Evolutionary conservation across 2,329 filamentous ascomycete species (phyloP).

Genomic region (Fusarium udum): DNA sequence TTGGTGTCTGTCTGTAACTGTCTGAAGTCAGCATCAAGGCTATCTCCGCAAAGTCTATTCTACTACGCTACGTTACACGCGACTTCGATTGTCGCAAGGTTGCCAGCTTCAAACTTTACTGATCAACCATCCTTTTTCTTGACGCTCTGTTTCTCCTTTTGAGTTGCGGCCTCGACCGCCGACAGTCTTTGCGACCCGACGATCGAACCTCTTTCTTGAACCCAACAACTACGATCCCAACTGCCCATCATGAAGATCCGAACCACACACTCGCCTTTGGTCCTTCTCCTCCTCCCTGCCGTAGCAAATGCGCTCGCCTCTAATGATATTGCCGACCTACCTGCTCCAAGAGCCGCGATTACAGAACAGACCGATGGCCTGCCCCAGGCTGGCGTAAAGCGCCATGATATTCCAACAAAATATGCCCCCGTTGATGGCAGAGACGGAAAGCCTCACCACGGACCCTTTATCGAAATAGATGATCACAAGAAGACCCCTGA

Average conservation of each 20-base stretch:
- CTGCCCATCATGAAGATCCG: slow-evolving; percentile 66
- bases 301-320: slow-evolving; percentile 58
- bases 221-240: slow-evolving; percentile 1
- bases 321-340: slow-evolving; percentile 38
- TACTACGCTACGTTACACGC: slow-evolving; percentile 30
- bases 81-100: slow-evolving; percentile 23
- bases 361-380: slow-evolving; percentile 42
- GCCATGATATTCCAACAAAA: slow-evolving; percentile 62
- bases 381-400: slow-evolving; percentile 46
- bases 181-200: slow-evolving; percentile 13
- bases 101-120: slow-evolving; percentile 11
- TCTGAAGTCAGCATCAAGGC: slow-evolving; percentile 25
- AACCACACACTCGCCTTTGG: slow-evolving; percentile 61
- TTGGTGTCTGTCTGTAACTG: background rate
- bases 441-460: slow-evolving; percentile 92
- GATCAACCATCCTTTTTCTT: background rate
- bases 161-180: slow-evolving; percentile 21
- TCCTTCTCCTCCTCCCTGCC: slow-evolving; percentile 69
- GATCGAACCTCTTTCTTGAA: background rate
- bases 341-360: slow-evolving; percentile 38
- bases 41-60: slow-evolving; percentile 28
- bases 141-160: background rate
- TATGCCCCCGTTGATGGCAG: slow-evolving; percentile 91
- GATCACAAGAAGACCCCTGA: slow-evolving; percentile 41
- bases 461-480: slow-evolving; percentile 76